Evolutionary conservation across 768 basidiomycete genomes (phyloP).

Genomic region (Lactarius evosmus): DNA sequence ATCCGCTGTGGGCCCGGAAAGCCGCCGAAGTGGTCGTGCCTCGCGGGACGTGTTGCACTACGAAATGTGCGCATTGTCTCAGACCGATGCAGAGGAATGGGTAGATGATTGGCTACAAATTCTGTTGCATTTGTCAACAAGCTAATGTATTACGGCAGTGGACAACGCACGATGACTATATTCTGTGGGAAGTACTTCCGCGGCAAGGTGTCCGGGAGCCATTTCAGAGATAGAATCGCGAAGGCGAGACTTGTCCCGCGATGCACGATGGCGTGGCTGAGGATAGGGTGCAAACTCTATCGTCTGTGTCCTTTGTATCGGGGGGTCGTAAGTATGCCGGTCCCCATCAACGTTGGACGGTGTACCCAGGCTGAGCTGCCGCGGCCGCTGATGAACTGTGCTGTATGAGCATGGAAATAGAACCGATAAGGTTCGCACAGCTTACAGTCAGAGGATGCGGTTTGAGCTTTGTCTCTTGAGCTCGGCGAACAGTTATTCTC

Average conservation of each 20-base stretch:
- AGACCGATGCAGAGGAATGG: constrained; percentile 22
- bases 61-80: constrained; percentile 27
- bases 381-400: constrained; percentile 3
- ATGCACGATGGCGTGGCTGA: constrained; percentile 29
- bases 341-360: not conserved
- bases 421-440: not conserved
- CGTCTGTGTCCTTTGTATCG: constrained; percentile 44
- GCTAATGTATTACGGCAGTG: constrained; percentile 2
- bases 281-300: constrained; percentile 50
- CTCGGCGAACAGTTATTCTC: not conserved
- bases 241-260: constrained; percentile 26
- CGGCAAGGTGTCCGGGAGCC: not conserved
- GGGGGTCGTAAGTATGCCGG: not conserved
- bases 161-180: constrained; percentile 17
- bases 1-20: constrained; percentile 70
- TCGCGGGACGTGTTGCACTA: constrained; percentile 31
- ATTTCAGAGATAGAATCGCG: constrained; percentile 7
- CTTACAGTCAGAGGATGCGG: constrained; percentile 9
- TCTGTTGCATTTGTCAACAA: constrained; percentile 5
- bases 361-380: constrained; percentile 2
- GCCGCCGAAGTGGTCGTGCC: constrained; percentile 58
- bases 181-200: constrained; percentile 5
- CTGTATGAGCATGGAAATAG: not conserved
- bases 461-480: not conserved
- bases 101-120: constrained; percentile 21